These are phyloP conservation scores for Pezicula carpinea DNA, from an alignment of 2,329 filamentous ascomycete genomes.

Conservation along the genomic window DNA sequence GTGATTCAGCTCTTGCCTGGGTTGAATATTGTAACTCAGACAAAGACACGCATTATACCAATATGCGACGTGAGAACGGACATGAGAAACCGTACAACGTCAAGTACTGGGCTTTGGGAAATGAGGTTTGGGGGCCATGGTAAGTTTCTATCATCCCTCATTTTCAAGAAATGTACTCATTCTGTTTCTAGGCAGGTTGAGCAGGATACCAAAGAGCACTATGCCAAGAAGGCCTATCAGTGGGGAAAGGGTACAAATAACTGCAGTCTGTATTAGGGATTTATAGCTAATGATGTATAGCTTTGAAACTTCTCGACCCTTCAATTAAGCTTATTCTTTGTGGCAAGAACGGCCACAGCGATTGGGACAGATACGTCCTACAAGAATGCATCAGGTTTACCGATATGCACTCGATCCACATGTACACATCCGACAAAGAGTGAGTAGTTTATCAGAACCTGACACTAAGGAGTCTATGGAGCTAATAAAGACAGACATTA, in stretches of 20 bases:
- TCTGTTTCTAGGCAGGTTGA: conserved; percentile 36
- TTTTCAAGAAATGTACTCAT: neutral
- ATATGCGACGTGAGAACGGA: conserved; percentile 68
- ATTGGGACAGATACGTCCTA: conserved; percentile 58
- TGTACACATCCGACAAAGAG: conserved; percentile 46
- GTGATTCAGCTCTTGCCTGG: conserved; percentile 54
- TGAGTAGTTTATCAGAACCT: conserved; percentile 27
- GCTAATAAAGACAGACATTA: conserved; percentile 40
- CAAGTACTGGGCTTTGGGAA: conserved; percentile 82
- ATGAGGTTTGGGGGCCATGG: conserved; percentile 42
- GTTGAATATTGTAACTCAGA: conserved; percentile 78
- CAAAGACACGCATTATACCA: conserved; percentile 71
- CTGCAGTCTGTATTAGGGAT: conserved; percentile 22
- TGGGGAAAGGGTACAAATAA: conserved; percentile 60
- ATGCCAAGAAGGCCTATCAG: conserved; percentile 54
- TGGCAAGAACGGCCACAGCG: conserved; percentile 51
- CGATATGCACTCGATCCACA: conserved; percentile 62
- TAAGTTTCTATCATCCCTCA: neutral
- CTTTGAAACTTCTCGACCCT: conserved; percentile 52
- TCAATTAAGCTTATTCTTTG: conserved; percentile 54
- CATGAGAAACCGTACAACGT: conserved; percentile 70
- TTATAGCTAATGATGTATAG: conserved; percentile 34
- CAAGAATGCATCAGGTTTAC: conserved; percentile 54
- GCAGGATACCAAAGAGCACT: conserved; percentile 49
- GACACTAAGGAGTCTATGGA: conserved; percentile 37